phyloP scores from a whole-genome alignment of 495 filamentous ascomycete genomes.

The Aspergillus steynii region DNA sequence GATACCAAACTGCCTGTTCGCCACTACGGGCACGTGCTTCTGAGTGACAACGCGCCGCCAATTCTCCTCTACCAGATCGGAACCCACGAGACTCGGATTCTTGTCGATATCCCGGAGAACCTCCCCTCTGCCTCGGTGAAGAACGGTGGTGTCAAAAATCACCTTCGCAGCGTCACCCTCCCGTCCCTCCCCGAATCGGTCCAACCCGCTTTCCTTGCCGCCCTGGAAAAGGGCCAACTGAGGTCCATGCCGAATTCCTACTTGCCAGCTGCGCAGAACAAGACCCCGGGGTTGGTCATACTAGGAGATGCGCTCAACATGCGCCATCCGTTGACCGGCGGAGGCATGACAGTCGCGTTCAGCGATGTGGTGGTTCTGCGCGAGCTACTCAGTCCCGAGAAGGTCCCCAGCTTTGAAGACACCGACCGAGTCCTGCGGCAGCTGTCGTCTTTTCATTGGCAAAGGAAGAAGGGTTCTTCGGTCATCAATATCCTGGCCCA shows the following conservation, averaged over 20 bases:
- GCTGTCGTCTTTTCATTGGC: slow-evolving; percentile 83
- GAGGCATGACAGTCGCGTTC: slow-evolving; percentile 94
- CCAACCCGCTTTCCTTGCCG: slow-evolving; percentile 70
- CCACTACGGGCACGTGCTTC: slow-evolving; percentile 81
- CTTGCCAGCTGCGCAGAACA: slow-evolving; percentile 73
- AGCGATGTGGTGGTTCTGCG: slow-evolving; percentile 81
- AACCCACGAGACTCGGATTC: slow-evolving; percentile 84
- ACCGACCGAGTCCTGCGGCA: slow-evolving; percentile 61
- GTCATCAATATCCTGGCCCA: slow-evolving; percentile 96
- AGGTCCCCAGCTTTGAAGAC: slow-evolving; percentile 69
- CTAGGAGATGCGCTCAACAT: slow-evolving; percentile 95
- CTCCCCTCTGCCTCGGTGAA: slow-evolving; percentile 66
- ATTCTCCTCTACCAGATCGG: slow-evolving; percentile 97
- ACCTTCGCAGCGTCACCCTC: slow-evolving; percentile 74
- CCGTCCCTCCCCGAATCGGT: slow-evolving; percentile 73
- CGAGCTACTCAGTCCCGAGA: slow-evolving; percentile 64
- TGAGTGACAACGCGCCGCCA: slow-evolving; percentile 74
- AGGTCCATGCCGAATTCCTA: slow-evolving; percentile 92
- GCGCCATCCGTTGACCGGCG: slow-evolving; percentile 91
- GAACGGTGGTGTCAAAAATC: slow-evolving; percentile 78
- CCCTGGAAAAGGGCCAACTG: slow-evolving; percentile 71
- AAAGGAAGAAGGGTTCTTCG: slow-evolving; percentile 72
- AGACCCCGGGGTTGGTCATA: slow-evolving; percentile 72
- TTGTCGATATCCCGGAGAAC: slow-evolving; percentile 87
- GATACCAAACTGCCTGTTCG: slow-evolving; percentile 76